Percentiles rank a stretch among this genome's conserved stretches.
phyloP scores from a whole-genome alignment of 805 yeast genomes.

The Ogataea pignaliae region DNA sequence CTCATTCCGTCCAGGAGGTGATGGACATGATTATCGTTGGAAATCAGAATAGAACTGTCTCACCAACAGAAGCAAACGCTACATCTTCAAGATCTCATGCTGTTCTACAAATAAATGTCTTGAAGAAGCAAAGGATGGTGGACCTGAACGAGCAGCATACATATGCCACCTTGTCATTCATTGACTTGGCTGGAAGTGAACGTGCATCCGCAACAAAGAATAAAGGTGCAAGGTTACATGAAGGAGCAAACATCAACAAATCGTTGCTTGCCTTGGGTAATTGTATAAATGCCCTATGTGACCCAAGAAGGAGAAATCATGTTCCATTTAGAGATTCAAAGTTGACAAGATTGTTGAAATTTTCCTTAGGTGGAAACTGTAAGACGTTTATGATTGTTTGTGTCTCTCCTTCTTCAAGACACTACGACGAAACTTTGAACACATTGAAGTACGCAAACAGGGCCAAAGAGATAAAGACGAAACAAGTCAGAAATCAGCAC shows the following conservation, averaged over 20 bases:
- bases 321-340: conserved; percentile 91
- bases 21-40: conserved; percentile 75
- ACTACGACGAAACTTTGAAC: conserved; percentile 90
- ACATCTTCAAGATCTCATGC: conserved; percentile 94
- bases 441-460: conserved; percentile 88
- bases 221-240: conserved; percentile 73
- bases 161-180: conserved; percentile 77
- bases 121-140: conserved; percentile 53
- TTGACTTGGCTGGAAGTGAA: conserved; percentile 94
- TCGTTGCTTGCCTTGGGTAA: conserved; percentile 87
- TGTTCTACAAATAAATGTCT: conserved; percentile 74
- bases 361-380: conserved; percentile 91
- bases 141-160: conserved; percentile 64
- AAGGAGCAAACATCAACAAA: conserved; percentile 91
- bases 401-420: conserved; percentile 78
- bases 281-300: conserved; percentile 89
- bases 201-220: conserved; percentile 88
- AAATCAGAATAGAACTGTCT: conserved; percentile 70
- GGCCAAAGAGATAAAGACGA: conserved; percentile 87
- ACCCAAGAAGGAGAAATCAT: conserved; percentile 60
- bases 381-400: conserved; percentile 96
- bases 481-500: conserved; percentile 66
- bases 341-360: conserved; percentile 78
- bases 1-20: conserved; percentile 61
- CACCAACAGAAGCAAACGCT: conserved; percentile 88